Evolutionary conservation across 257 asterid species (phyloP).

Genomic region (Linaria vulgaris): DNA sequence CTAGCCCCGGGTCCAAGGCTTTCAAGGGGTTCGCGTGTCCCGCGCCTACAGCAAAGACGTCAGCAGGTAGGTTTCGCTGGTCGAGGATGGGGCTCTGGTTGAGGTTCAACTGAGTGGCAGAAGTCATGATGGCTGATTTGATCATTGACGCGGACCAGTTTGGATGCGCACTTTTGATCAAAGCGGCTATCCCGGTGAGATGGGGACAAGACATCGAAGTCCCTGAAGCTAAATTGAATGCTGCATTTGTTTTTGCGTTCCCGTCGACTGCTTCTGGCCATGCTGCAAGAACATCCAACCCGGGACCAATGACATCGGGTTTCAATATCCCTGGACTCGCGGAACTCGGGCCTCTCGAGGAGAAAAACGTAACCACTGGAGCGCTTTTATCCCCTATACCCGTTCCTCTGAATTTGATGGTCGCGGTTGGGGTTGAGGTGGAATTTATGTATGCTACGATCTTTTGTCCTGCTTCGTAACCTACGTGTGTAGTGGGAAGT

Average conservation of each 20-base stretch:
- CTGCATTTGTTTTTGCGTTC: background rate
- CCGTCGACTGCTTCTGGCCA: constrained; percentile 11
- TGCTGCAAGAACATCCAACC: constrained; percentile 26
- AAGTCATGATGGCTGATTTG: constrained; percentile 34
- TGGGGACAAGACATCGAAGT: constrained; percentile 40
- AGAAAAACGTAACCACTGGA: constrained; percentile 30
- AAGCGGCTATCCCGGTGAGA: constrained; percentile 26
- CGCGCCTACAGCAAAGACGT: constrained; percentile 23
- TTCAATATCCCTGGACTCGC: constrained; percentile 32
- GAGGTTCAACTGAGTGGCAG: constrained; percentile 23
- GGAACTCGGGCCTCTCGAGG: constrained; percentile 39
- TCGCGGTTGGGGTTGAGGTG: constrained; percentile 17
- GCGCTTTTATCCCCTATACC: constrained; percentile 16
- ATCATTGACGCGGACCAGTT: constrained; percentile 35
- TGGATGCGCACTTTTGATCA: constrained; percentile 32
- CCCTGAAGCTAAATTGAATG: constrained; percentile 21
- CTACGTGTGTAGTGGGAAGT: constrained; percentile 28
- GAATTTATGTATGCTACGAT: constrained; percentile 25
- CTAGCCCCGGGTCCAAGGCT: constrained; percentile 34
- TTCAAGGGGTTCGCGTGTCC: constrained; percentile 31
- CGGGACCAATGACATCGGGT: constrained; percentile 35
- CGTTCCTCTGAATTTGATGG: constrained; percentile 30
- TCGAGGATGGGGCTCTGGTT: constrained; percentile 13
- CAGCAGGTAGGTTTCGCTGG: constrained; percentile 15
- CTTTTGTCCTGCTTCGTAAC: constrained; percentile 23